These are phyloP conservation scores for Rhinocladiella similis DNA, from an alignment of 2,329 filamentous ascomycete species.

Conservation along the genomic window DNA sequence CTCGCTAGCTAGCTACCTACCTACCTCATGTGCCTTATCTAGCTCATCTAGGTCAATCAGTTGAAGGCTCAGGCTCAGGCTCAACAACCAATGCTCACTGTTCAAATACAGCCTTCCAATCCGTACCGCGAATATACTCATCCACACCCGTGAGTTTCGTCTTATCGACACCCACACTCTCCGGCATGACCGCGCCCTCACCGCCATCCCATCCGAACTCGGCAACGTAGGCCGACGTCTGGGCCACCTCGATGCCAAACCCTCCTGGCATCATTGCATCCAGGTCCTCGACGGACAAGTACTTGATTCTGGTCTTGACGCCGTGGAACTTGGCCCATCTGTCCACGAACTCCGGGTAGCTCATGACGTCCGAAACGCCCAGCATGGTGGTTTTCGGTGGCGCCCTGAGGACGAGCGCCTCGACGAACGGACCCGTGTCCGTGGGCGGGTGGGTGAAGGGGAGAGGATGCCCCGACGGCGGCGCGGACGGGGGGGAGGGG, in stretches of 20 bases:
- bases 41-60: too few species aligned
- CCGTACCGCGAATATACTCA: constrained; percentile 6
- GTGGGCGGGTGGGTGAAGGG: constrained; percentile 31
- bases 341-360: constrained; percentile 17
- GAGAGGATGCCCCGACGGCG: constrained; percentile 3
- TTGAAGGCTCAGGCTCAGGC: too few species aligned
- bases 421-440: constrained; percentile 36
- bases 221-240: constrained; percentile 37
- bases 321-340: constrained; percentile 13
- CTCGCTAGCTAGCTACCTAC: too few species aligned
- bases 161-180: constrained; percentile 18
- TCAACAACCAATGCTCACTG: neutral
- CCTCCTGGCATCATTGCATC: constrained; percentile 30
- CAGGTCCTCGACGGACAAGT: constrained; percentile 25
- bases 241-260: constrained; percentile 33
- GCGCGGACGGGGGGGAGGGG: neutral
- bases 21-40: too few species aligned
- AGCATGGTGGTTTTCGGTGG: constrained; percentile 23
- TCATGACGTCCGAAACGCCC: constrained; percentile 17
- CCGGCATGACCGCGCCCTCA: constrained; percentile 35
- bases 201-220: constrained; percentile 40
- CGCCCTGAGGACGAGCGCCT: constrained; percentile 26
- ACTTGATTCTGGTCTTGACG: constrained; percentile 1
- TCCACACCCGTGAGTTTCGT: neutral
- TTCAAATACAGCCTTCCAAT: constrained; percentile 5